Conservation (phyloP, 1,284 basidiomycete species). For the Peniophora sp. region DNA sequence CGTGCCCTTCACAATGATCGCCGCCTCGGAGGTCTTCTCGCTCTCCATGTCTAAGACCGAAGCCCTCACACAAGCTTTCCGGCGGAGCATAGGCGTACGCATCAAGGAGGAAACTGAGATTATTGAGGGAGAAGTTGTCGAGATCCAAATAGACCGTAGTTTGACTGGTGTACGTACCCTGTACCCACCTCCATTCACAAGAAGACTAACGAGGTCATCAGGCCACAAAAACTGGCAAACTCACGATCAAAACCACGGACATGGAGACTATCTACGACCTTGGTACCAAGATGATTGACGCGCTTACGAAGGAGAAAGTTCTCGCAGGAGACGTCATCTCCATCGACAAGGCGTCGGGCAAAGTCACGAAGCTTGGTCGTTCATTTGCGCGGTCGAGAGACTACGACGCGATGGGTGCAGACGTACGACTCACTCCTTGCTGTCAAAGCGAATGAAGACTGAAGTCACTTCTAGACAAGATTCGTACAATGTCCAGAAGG, state of each 20-base stretch:
- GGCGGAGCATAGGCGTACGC: conserved; percentile 91
- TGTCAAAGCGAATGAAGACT: not conserved
- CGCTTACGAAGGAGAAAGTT: conserved; percentile 94
- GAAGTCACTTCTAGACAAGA: conserved; percentile 60
- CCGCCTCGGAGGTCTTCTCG: conserved; percentile 95
- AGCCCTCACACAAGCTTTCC: conserved; percentile 93
- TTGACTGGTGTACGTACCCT: conserved; percentile 79
- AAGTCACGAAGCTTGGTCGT: conserved; percentile 92
- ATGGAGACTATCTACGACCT: conserved; percentile 99
- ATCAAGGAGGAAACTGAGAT: conserved; percentile 98
- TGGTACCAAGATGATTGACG: conserved; percentile 99
- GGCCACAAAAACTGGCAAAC: conserved; percentile 97
- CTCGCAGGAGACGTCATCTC: conserved; percentile 93
- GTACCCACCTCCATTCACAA: conserved; percentile 1
- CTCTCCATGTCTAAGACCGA: conserved; percentile 98
- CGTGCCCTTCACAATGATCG: conserved; percentile 96
- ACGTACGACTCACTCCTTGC: conserved; percentile 78
- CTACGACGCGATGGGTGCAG: conserved; percentile 98
- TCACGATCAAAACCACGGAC: conserved; percentile 98
- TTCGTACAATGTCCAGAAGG: conserved; percentile 98
- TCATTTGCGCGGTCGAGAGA: conserved; percentile 95
- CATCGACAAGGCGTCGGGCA: conserved; percentile 97
- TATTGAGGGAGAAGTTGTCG: conserved; percentile 97
- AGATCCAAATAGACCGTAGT: conserved; percentile 97
- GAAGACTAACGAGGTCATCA: conserved; percentile 23